Base-by-base conservation (phyloP, 2,329 filamentous ascomycete species). In the Cercospora nicotianae region DNA sequence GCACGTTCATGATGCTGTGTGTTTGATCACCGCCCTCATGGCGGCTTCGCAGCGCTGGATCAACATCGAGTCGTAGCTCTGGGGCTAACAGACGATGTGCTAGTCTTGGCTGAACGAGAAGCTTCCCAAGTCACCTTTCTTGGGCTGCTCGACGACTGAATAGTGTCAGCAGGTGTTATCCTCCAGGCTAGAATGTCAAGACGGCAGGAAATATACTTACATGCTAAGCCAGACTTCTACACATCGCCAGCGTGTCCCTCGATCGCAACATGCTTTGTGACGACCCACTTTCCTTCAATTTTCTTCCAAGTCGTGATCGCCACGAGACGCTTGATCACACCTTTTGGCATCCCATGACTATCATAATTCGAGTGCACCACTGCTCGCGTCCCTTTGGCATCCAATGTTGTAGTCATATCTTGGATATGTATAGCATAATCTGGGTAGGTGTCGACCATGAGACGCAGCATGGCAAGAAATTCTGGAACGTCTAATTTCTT, bases 301-400 rank as follows among this genome's bases (percentile, higher is more conserved):
- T 58, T 48, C 45, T 57, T 66, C 58, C 64, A 66, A 9, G 45
- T 30, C 9, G 60, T 39, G 13, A 66, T 61, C 8, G 64, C 30
- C 42, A 66, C 48, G 39, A 45, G 39, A 13, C 60, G 64, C 58
- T 61, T 59, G 9, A 53, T 58, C 6, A 66, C 58, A 3, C 64
- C 64, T 4, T 45, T 30, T 5, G 58, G 64, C 59, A 66, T 42
- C n/a, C 64, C 64, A 33, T 31, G 28, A 12, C 58, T 61, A 13
- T 57, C 42, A 16, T 39, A n/a, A 36, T 66, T 66, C 4, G 59
- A 58, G 36, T 60, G 59, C 5, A 66, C 9, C 1, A 53, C 30
- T 4, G 58, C 64, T 20, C 36, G 33, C 3, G 55, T 48, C 23
- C n/a, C 30, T 7, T 42, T 36, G 2, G 26, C 28, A 20, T 66